Evolutionary conservation across 2,329 filamentous ascomycete genomes (phyloP), one percentile per base, ranked within the genome.

Genomic region (Torrubiella hemipterigena): DNA sequence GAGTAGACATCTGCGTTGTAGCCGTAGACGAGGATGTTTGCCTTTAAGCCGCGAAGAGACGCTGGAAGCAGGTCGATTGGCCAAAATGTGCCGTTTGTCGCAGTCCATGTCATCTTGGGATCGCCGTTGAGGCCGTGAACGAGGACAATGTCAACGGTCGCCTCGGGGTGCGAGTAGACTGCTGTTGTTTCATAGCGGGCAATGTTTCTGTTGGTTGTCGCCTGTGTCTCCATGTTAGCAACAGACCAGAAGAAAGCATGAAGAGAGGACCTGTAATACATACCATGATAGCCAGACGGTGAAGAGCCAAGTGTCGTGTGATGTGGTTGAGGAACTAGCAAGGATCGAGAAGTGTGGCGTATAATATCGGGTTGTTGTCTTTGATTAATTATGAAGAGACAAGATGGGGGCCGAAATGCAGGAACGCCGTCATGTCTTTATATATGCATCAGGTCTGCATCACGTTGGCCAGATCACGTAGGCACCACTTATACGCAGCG

Each of bases 41-140:
- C 76, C 16, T 67, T 67, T 9, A 62, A 60, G 8, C 62, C 56
- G 32, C 62, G 65, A 12, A 84, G 57, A 3, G 76, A 65, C 1
- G 55, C 48, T 0, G 80, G 78, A 2, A 85, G 62, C 11, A 85
- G 63, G 38, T 83, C 73, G 10, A 63, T 55, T 0, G 80, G 80
- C 80, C 80, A 85, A 53, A 78, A 83, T 18, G 72, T 60, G 23
- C 64, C 65, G 38, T 72, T 66, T 39, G 54, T 55, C 13, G 65
- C 55, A 4, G 61, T 67, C 69, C 79, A 84, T 27, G 77, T 80
- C 38, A 65, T 64, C 29, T 70, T 58, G 0, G 79, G 77, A 16
- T 73, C 56, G 19, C 79, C 79, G 49, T 81, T 81, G 34, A 73
- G 65, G 21, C 79, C 79, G 45, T 84, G 79, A 18, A 84, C 73